Conservation (phyloP, 306 rosid species). For the Malus orientalis region DNA sequence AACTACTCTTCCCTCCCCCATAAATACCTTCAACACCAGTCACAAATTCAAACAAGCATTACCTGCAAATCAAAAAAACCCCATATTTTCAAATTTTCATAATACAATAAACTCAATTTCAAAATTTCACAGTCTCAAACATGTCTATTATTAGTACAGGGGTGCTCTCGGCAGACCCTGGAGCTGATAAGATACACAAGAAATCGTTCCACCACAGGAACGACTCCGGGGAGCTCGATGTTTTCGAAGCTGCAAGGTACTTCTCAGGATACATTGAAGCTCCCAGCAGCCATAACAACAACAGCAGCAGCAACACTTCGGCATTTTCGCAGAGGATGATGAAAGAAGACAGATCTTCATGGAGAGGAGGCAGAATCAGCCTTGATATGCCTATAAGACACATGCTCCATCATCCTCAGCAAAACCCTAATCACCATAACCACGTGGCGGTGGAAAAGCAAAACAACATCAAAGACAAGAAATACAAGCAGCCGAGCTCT, state of each 20-base stretch:
- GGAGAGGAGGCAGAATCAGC: slow-evolving; percentile 69
- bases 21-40: slow-evolving; percentile 14
- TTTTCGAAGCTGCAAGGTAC: slow-evolving; percentile 81
- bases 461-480: slow-evolving; percentile 44
- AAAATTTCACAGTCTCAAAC: slow-evolving; percentile 1
- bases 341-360: slow-evolving; percentile 40
- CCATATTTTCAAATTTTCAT: neutral
- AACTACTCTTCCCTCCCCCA: slow-evolving; percentile 5
- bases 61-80: neutral
- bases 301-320: slow-evolving; percentile 19
- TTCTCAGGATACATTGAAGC: slow-evolving; percentile 83
- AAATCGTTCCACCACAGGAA: slow-evolving; percentile 60
- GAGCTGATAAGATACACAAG: slow-evolving; percentile 44
- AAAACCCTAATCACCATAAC: slow-evolving; percentile 28
- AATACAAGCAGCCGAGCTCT: slow-evolving; percentile 82
- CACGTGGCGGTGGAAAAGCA: slow-evolving; percentile 40
- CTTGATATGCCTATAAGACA: slow-evolving; percentile 79
- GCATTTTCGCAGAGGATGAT: slow-evolving; percentile 32
- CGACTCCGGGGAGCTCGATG: slow-evolving; percentile 78
- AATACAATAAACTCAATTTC: neutral
- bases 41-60: slow-evolving; percentile 15
- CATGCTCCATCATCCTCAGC: slow-evolving; percentile 46
- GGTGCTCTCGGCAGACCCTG: slow-evolving; percentile 27
- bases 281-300: neutral
- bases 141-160: slow-evolving; percentile 62